Percentiles rank a stretch among this genome's conserved stretches.
Conservation (phyloP, 768 basidiomycete species). For the Cantharellus anzutake region DNA sequence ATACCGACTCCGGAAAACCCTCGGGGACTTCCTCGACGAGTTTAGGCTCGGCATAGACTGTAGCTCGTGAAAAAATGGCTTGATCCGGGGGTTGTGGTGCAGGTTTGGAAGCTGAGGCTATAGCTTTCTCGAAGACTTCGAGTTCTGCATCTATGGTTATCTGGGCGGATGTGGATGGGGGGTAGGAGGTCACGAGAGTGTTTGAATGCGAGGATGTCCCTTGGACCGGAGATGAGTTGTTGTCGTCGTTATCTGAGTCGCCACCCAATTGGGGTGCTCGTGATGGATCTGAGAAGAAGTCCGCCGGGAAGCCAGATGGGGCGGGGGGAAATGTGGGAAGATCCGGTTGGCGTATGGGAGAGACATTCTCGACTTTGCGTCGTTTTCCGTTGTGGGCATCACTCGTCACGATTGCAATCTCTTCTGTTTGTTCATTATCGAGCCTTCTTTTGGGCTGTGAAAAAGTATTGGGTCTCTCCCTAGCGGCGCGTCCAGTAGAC, state of each 20-base stretch:
- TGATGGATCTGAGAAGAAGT: conserved; percentile 70
- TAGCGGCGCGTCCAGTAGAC: conserved; percentile 19
- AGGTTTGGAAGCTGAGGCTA: conserved; percentile 26
- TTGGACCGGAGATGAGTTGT: conserved; percentile 13
- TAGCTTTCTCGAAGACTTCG: conserved; percentile 42
- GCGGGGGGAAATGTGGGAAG: too few species aligned
- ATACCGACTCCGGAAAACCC: conserved; percentile 25
- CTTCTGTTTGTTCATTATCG: not conserved
- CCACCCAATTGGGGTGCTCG: conserved; percentile 24
- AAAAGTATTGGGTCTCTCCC: not conserved
- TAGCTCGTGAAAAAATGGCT: conserved; percentile 49
- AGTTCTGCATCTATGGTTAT: conserved; percentile 47
- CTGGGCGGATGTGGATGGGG: conserved; percentile 1
- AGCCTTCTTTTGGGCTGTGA: conserved; percentile 6
- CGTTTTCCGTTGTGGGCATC: conserved; percentile 1
- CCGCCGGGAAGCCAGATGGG: conserved; percentile 29
- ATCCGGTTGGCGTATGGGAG: not conserved
- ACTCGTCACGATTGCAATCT: not conserved
- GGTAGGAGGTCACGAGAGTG: not conserved
- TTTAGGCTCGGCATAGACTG: conserved; percentile 49
- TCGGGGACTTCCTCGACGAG: conserved; percentile 23
- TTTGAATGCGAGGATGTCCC: conserved; percentile 9
- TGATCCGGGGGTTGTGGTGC: conserved; percentile 11
- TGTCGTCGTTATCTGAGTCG: conserved; percentile 27
- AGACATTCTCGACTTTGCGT: not conserved